Conservation (phyloP, 768 basidiomycete species). For the Crassisporium funariophilum region DNA sequence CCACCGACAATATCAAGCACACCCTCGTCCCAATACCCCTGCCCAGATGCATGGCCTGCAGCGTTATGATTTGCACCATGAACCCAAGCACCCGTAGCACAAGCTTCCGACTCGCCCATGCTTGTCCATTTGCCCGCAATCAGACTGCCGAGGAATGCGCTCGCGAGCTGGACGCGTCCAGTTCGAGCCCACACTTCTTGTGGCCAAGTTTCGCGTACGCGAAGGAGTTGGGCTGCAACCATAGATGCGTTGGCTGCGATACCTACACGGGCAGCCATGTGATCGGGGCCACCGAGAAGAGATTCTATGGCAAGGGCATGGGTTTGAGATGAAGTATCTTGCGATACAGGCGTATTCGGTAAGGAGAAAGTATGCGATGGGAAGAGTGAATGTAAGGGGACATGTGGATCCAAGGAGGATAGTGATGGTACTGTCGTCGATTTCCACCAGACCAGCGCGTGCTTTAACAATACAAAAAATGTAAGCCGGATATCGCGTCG, state of each 20-base stretch:
- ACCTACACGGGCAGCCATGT: constrained; percentile 76
- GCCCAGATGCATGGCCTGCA: constrained; percentile 20
- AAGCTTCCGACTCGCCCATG: constrained; percentile 77
- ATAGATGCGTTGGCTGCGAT: constrained; percentile 71
- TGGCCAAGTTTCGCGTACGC: constrained; percentile 77
- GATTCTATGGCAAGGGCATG: constrained; percentile 77
- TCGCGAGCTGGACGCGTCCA: constrained; percentile 76
- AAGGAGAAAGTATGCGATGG: constrained; percentile 67
- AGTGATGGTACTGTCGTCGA: constrained; percentile 73
- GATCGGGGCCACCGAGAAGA: constrained; percentile 75
- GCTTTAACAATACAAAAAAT: constrained; percentile 32
- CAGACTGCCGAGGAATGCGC: constrained; percentile 71
- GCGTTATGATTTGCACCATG: constrained; percentile 47
- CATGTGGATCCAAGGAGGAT: constrained; percentile 69
- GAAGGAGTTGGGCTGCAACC: constrained; percentile 73
- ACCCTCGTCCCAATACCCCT: constrained; percentile 76
- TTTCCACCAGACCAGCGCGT: constrained; percentile 88
- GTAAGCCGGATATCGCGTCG: background rate
- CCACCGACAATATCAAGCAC: constrained; percentile 80
- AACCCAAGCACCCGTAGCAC: constrained; percentile 78
- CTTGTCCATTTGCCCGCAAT: constrained; percentile 70
- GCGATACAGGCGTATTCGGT: constrained; percentile 72
- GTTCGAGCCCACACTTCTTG: constrained; percentile 79
- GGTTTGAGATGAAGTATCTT: constrained; percentile 80
- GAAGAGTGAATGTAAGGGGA: constrained; percentile 72